Conservation (phyloP, 352 stramenopile genomes). For the Lagenidium sp. region DNA sequence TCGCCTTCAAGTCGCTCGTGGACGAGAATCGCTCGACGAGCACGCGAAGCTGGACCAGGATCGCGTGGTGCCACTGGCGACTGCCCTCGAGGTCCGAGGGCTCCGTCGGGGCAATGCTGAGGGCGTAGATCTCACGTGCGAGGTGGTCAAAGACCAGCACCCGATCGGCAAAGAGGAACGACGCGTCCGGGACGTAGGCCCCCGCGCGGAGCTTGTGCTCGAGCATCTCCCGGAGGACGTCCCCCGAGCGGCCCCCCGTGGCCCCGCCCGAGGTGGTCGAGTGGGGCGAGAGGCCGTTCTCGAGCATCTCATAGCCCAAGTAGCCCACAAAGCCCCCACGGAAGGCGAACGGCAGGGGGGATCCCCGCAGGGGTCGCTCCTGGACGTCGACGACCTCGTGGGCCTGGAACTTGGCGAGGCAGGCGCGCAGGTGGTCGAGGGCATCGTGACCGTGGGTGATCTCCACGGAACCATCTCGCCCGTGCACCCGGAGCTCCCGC, state of each 20-base stretch:
- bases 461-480: background rate
- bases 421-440: slow-evolving; percentile 23
- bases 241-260: slow-evolving; percentile 7
- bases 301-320: slow-evolving; percentile 80
- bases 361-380: no score
- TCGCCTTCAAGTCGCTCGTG: background rate
- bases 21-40: no score
- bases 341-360: slow-evolving; percentile 84
- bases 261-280: no score
- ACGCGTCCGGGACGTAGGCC: slow-evolving; percentile 70
- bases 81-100: slow-evolving; percentile 1
- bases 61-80: slow-evolving; percentile 14
- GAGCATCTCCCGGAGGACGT: slow-evolving; percentile 20
- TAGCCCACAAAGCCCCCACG: slow-evolving; percentile 83
- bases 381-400: slow-evolving; percentile 28
- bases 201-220: slow-evolving; percentile 8
- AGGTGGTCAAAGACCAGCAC: slow-evolving; percentile 87
- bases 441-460: slow-evolving; percentile 15
- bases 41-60: slow-evolving; percentile 11
- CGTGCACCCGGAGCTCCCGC: slow-evolving; percentile 31
- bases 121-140: slow-evolving; percentile 62
- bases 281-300: slow-evolving; percentile 20
- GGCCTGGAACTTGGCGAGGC: slow-evolving; percentile 21
- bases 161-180: slow-evolving; percentile 88
- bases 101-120: slow-evolving; percentile 33